Percentiles rank a stretch among this genome's conserved stretches.
Conservation (phyloP, 1,139 yeast genomes). For the Debaryomyces psychrophilus region DNA sequence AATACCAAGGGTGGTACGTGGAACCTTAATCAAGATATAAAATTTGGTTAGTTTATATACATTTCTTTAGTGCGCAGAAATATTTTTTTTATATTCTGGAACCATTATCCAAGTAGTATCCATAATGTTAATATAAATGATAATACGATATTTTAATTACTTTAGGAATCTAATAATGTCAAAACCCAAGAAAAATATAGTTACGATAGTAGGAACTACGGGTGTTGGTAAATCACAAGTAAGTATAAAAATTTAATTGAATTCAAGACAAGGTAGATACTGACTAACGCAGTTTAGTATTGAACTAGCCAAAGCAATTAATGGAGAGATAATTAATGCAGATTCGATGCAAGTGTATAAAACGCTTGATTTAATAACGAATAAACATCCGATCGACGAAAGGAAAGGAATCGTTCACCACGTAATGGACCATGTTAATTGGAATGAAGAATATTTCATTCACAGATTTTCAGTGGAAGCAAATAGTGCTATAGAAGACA, state of each 20-base stretch:
- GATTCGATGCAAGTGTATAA: constrained; percentile 96
- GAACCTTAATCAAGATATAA: constrained; percentile 38
- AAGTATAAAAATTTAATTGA: constrained; percentile 21
- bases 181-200: constrained; percentile 42
- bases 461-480: constrained; percentile 83
- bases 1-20: constrained; percentile 26
- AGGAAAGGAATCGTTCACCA: constrained; percentile 79
- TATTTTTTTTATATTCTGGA: constrained; percentile 2
- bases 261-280: constrained; percentile 1
- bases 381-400: constrained; percentile 85
- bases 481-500: constrained; percentile 54
- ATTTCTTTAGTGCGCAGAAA: neutral
- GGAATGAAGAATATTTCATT: constrained; percentile 84
- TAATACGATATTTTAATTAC: constrained; percentile 25
- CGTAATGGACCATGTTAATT: constrained; percentile 78
- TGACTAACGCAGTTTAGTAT: constrained; percentile 51
- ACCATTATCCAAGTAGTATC: neutral
- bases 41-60: constrained; percentile 23
- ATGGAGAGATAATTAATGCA: constrained; percentile 92
- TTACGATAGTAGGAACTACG: constrained; percentile 90
- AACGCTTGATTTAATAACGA: constrained; percentile 76
- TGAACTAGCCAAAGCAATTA: constrained; percentile 72
- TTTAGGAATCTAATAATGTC: constrained; percentile 29
- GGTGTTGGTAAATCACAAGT: constrained; percentile 97
- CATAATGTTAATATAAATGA: constrained; percentile 6